Percentiles rank a stretch among this genome's conserved stretches.
Evolutionary conservation across 2,329 filamentous ascomycete genomes (phyloP).

Genomic region (Mycogone perniciosa): DNA sequence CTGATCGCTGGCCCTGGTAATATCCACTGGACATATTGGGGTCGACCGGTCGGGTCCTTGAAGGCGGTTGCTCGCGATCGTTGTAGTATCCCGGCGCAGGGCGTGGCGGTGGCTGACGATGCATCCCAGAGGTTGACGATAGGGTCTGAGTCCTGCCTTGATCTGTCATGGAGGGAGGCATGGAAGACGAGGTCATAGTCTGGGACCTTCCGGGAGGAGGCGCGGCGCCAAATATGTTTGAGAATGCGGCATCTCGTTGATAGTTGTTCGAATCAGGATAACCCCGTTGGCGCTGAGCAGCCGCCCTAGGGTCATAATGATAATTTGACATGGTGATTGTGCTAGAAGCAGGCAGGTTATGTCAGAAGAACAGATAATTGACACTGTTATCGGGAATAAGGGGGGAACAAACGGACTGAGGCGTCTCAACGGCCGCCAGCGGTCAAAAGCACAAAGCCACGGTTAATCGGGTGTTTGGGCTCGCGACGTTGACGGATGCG

Average conservation of each 20-base stretch:
- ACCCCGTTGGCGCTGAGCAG: slow-evolving; percentile 39
- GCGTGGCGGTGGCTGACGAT: slow-evolving; percentile 57
- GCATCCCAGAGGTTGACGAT: slow-evolving; percentile 54
- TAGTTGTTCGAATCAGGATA: slow-evolving; percentile 48
- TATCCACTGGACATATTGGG: slow-evolving; percentile 44
- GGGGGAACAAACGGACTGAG: slow-evolving; percentile 18
- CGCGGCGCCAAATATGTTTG: slow-evolving; percentile 86
- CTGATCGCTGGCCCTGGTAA: slow-evolving; percentile 46
- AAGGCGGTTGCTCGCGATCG: slow-evolving; percentile 23
- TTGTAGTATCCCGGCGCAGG: slow-evolving; percentile 35
- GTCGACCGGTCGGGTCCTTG: slow-evolving; percentile 26
- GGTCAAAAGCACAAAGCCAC: slow-evolving; percentile 19
- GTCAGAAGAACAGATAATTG: slow-evolving; percentile 11
- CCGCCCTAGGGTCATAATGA: slow-evolving; percentile 46
- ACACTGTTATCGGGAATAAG: slow-evolving; percentile 2
- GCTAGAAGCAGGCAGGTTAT: neutral
- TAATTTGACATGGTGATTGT: slow-evolving; percentile 50
- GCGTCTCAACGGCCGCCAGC: slow-evolving; percentile 16
- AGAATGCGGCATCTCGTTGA: slow-evolving; percentile 91
- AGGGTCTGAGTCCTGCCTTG: slow-evolving; percentile 74
- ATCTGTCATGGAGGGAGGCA: slow-evolving; percentile 44
- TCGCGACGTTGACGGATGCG: slow-evolving; percentile 27
- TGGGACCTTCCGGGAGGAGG: slow-evolving; percentile 86
- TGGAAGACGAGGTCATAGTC: slow-evolving; percentile 81
- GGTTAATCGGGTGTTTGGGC: slow-evolving; percentile 18